These are phyloP conservation scores for Xeromyces bisporus DNA, from an alignment of 495 filamentous ascomycete genomes.

Conservation along the genomic window DNA sequence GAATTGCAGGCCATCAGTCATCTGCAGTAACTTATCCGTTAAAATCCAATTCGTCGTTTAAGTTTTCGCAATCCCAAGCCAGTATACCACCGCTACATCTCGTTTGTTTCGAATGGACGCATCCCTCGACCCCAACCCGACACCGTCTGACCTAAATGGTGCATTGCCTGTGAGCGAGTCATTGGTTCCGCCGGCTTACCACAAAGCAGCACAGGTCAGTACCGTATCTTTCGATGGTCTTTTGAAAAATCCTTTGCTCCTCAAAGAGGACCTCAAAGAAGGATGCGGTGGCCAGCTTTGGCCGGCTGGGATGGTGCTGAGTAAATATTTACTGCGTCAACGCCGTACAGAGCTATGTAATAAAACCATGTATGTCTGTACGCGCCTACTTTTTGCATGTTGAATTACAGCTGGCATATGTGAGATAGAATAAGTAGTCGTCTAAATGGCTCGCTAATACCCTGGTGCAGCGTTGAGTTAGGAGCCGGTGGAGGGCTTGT, in stretches of 20 bases:
- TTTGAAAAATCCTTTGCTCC: conserved; percentile 45
- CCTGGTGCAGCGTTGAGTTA: conserved; percentile 61
- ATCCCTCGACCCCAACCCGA: background rate
- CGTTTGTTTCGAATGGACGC: conserved; percentile 4
- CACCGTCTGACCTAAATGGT: conserved; percentile 7
- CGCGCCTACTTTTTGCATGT: conserved; percentile 1
- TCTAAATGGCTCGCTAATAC: conserved; percentile 1
- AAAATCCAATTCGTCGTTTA: too few species aligned
- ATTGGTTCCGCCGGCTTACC: conserved; percentile 45
- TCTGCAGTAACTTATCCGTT: too few species aligned
- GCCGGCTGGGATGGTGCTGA: conserved; percentile 81
- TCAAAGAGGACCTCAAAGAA: conserved; percentile 68
- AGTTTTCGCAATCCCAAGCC: background rate
- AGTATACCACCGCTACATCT: background rate
- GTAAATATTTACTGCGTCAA: conserved; percentile 63
- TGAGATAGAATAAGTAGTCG: background rate
- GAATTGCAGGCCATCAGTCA: too few species aligned
- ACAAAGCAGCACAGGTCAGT: conserved; percentile 47
- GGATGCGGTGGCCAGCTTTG: conserved; percentile 88
- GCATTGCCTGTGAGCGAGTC: conserved; percentile 40
- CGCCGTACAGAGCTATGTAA: conserved; percentile 40
- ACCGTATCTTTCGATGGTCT: conserved; percentile 57
- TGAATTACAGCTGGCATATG: background rate
- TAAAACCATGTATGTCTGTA: conserved; percentile 54
- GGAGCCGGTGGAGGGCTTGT: conserved; percentile 86